Percentiles rank a stretch among this genome's conserved stretches.
Conservation (phyloP, 371 early-diverging fungal species). For the Smittium mucronatum region DNA sequence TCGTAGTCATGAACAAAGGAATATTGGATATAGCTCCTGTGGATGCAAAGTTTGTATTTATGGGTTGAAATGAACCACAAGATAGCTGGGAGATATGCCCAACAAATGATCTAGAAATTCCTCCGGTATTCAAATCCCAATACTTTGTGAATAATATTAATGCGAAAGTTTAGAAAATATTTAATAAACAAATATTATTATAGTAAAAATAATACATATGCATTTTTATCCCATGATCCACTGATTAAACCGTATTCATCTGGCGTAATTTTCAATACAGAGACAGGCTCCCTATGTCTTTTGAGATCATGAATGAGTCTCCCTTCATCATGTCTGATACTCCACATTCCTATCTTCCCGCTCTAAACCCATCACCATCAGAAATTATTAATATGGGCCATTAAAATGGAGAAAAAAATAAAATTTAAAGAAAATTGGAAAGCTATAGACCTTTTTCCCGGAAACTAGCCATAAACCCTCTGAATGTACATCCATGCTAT, state of each 20-base stretch:
- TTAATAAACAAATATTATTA: not conserved
- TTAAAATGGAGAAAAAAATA: constrained; percentile 16
- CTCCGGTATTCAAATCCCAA: constrained; percentile 85
- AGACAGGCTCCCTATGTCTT: constrained; percentile 71
- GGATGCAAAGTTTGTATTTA: constrained; percentile 16
- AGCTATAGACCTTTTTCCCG: constrained; percentile 63
- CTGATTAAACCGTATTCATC: constrained; percentile 65
- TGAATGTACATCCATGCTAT: constrained; percentile 80
- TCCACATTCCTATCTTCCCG: constrained; percentile 74
- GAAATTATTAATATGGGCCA: not conserved
- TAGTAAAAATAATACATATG: constrained; percentile 39
- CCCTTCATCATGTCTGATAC: constrained; percentile 90
- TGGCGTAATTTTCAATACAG: constrained; percentile 59
- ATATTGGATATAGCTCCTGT: not conserved
- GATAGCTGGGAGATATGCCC: constrained; percentile 73
- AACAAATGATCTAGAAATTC: constrained; percentile 46
- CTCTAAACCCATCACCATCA: no score
- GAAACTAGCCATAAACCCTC: constrained; percentile 72
- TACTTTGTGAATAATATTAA: constrained; percentile 36
- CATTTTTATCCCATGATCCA: constrained; percentile 84
- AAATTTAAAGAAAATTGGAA: no score
- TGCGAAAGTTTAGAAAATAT: not conserved
- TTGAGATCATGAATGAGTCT: constrained; percentile 59
- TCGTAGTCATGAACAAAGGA: constrained; percentile 56
- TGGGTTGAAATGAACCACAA: constrained; percentile 56